phyloP scores from a whole-genome alignment of 2,329 filamentous ascomycete genomes.

The Microcyclosporella mali region DNA sequence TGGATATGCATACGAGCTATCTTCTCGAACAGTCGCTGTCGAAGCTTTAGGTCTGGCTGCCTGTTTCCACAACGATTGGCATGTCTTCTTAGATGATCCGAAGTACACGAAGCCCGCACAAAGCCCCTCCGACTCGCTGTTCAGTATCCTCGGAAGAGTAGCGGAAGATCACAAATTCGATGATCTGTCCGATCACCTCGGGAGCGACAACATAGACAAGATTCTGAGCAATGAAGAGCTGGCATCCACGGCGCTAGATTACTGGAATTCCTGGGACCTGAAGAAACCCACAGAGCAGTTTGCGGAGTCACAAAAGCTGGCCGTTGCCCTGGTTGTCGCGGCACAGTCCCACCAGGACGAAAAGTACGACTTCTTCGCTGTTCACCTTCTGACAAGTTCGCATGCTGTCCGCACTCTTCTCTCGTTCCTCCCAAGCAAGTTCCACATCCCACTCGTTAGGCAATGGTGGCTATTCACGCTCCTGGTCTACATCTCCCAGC shows the following conservation, averaged over 20 bases:
- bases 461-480: constrained; percentile 88
- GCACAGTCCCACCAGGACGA: constrained; percentile 42
- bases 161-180: constrained; percentile 64
- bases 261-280: constrained; percentile 86
- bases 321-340: constrained; percentile 55
- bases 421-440: constrained; percentile 65
- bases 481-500: constrained; percentile 67
- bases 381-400: constrained; percentile 75
- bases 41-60: constrained; percentile 71
- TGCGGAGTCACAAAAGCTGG: constrained; percentile 57
- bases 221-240: constrained; percentile 67
- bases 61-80: constrained; percentile 52
- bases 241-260: constrained; percentile 67
- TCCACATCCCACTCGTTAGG: constrained; percentile 66
- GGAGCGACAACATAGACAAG: constrained; percentile 56
- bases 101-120: constrained; percentile 61
- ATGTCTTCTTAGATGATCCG: constrained; percentile 63
- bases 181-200: constrained; percentile 54
- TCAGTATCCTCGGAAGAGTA: constrained; percentile 67
- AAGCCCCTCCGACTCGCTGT: constrained; percentile 54
- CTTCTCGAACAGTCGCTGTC: constrained; percentile 77
- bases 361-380: constrained; percentile 75
- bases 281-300: constrained; percentile 68
- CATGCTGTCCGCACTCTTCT: constrained; percentile 85
- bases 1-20: constrained; percentile 86